Conservation (phyloP, 148 eudicot genomes). For the Rhododendron simsii region DNA sequence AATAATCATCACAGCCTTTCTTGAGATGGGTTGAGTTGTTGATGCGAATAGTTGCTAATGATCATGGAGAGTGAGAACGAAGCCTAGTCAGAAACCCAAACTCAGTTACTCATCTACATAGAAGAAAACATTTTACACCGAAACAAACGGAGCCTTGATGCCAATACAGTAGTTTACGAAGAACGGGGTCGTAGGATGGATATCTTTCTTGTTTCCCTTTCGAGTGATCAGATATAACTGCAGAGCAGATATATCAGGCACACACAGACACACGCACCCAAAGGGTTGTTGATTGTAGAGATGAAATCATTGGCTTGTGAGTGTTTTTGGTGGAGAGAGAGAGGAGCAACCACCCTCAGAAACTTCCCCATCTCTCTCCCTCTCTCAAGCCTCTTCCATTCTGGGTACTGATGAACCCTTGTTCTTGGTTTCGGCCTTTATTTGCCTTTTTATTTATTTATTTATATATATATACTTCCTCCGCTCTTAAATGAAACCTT, state of each 20-base stretch:
- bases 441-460: no score
- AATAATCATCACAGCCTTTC: background rate
- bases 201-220: background rate
- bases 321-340: background rate
- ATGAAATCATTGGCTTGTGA: background rate
- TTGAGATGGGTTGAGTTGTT: background rate
- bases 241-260: background rate
- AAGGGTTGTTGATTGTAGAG: background rate
- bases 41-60: background rate
- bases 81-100: background rate
- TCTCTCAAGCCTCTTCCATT: background rate
- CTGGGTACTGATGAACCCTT: background rate
- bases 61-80: background rate
- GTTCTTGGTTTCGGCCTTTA: no score
- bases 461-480: no score
- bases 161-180: background rate
- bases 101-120: background rate
- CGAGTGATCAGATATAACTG: background rate
- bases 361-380: background rate
- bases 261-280: background rate
- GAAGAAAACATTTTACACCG: background rate
- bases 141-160: background rate
- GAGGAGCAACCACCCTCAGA: slow-evolving; percentile 4
- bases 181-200: background rate
- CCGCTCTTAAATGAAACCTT: no score